Percentiles rank a stretch among this genome's conserved stretches.
Evolutionary conservation across 2,329 filamentous ascomycete species (phyloP).

Genomic region (Magnaporthales sp.): DNA sequence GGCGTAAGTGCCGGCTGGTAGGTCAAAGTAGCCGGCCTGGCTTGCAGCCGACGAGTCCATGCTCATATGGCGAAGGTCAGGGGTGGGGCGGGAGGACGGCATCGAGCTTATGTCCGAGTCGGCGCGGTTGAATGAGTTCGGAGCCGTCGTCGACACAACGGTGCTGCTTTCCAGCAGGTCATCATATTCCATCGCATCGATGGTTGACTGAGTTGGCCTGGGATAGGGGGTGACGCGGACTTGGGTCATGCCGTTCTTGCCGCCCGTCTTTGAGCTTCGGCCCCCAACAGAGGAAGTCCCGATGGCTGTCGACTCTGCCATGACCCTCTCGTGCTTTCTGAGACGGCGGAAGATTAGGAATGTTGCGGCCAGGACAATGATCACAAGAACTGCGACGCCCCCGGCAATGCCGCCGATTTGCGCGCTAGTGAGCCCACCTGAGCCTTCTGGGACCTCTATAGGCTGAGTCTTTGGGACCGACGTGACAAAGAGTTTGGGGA

Average conservation of each 20-base stretch:
- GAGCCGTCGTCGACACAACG: not conserved
- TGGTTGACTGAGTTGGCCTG: slow-evolving; percentile 29
- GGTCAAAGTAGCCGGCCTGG: slow-evolving; percentile 23
- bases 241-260: slow-evolving; percentile 12
- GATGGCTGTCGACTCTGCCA: slow-evolving; percentile 26
- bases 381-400: slow-evolving; percentile 37
- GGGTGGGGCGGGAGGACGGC: slow-evolving; percentile 9
- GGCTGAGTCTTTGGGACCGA: slow-evolving; percentile 30
- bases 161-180: slow-evolving; percentile 20
- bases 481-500: slow-evolving; percentile 35
- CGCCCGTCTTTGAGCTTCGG: not conserved
- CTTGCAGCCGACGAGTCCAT: slow-evolving; percentile 7
- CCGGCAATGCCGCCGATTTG: slow-evolving; percentile 46
- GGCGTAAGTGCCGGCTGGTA: slow-evolving; percentile 10
- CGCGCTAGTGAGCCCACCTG: slow-evolving; percentile 24
- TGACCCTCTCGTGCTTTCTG: slow-evolving; percentile 32
- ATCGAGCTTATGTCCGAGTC: not conserved
- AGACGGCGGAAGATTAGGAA: slow-evolving; percentile 42
- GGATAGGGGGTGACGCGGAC: slow-evolving; percentile 11
- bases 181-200: slow-evolving; percentile 32
- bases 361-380: slow-evolving; percentile 36
- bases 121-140: not conserved
- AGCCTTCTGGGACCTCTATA: slow-evolving; percentile 6
- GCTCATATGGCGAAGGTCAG: slow-evolving; percentile 7
- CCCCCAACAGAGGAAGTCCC: slow-evolving; percentile 10